Evolutionary conservation across 2,329 filamentous ascomycete species (phyloP).

Genomic region (Colletotrichum gigasporum): DNA sequence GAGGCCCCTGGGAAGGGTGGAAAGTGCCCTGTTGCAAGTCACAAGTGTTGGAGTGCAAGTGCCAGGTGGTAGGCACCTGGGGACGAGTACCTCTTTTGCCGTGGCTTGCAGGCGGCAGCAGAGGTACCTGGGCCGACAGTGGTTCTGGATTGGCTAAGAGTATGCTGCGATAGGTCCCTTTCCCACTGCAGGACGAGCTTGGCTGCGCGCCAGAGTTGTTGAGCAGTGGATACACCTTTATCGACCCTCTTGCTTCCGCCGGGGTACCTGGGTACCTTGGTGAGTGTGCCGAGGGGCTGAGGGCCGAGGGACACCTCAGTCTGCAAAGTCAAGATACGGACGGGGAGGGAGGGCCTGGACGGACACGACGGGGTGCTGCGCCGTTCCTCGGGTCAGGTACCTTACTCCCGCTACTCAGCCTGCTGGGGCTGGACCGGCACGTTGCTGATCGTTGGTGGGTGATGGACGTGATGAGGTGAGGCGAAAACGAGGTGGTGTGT

Average conservation of each 20-base stretch:
- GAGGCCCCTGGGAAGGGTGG: constrained; percentile 25
- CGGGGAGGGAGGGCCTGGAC: no score
- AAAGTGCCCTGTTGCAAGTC: constrained; percentile 14
- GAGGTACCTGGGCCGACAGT: not conserved
- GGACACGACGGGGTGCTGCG: no score
- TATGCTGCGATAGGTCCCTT: constrained; percentile 9
- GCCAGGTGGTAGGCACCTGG: not conserved
- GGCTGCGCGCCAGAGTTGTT: constrained; percentile 21
- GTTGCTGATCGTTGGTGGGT: not conserved
- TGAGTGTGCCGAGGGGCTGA: constrained; percentile 23
- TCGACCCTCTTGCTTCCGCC: no score
- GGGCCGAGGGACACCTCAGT: not conserved
- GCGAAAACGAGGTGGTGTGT: constrained; percentile 5
- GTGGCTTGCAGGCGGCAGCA: no score
- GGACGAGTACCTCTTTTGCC: no score
- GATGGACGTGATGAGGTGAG: constrained; percentile 10
- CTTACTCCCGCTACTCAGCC: not conserved
- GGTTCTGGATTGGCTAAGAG: constrained; percentile 5
- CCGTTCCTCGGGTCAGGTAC: no score
- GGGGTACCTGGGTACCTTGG: not conserved
- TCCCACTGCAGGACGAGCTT: constrained; percentile 3
- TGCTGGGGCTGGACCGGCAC: not conserved
- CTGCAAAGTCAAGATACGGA: no score
- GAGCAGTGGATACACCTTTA: constrained; percentile 15
- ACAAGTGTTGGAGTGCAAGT: constrained; percentile 1